Percentiles rank a stretch among this genome's conserved stretches.
Evolutionary conservation across 108 stramenopile species (phyloP).

Genomic region (Skeletonema costatum): DNA sequence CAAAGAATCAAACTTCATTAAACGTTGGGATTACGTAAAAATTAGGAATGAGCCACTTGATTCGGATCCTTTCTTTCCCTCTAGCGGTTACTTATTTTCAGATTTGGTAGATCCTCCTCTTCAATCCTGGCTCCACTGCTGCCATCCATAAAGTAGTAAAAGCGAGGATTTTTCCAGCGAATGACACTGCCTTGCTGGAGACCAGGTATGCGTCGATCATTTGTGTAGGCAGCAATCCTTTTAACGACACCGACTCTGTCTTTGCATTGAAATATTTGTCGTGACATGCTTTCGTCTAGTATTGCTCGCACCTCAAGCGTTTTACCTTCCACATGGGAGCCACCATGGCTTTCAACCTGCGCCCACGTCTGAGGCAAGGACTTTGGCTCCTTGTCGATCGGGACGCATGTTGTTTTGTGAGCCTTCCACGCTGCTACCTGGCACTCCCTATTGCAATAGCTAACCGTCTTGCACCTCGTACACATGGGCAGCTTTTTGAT

Average conservation of each 20-base stretch:
- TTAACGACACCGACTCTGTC: constrained; percentile 35
- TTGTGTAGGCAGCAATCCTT: constrained; percentile 40
- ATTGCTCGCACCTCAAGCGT: constrained; percentile 44
- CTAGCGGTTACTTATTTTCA: not conserved
- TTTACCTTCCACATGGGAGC: constrained; percentile 22
- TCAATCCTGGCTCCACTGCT: constrained; percentile 45
- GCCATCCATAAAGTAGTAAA: constrained; percentile 47
- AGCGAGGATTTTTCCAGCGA: constrained; percentile 48
- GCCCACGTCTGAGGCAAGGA: constrained; percentile 27
- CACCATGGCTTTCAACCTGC: constrained; percentile 39
- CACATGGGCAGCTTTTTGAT: constrained; percentile 25
- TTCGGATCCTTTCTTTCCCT: too few relatives aligned
- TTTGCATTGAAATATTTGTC: constrained; percentile 38
- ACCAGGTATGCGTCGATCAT: constrained; percentile 27
- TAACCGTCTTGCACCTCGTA: constrained; percentile 34
- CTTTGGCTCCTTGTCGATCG: constrained; percentile 10
- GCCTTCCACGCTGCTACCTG: constrained; percentile 44
- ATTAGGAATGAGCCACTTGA: too few relatives aligned
- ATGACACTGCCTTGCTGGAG: constrained; percentile 24
- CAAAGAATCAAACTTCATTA: too few relatives aligned
- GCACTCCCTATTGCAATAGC: constrained; percentile 41
- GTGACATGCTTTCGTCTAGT: constrained; percentile 30
- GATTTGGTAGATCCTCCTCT: constrained; percentile 40
- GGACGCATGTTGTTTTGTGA: constrained; percentile 38
- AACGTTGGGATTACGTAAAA: too few relatives aligned